These are phyloP conservation scores for Chaetomium sp. DNA, from an alignment of 2,329 filamentous ascomycete species.

Conservation along the genomic window DNA sequence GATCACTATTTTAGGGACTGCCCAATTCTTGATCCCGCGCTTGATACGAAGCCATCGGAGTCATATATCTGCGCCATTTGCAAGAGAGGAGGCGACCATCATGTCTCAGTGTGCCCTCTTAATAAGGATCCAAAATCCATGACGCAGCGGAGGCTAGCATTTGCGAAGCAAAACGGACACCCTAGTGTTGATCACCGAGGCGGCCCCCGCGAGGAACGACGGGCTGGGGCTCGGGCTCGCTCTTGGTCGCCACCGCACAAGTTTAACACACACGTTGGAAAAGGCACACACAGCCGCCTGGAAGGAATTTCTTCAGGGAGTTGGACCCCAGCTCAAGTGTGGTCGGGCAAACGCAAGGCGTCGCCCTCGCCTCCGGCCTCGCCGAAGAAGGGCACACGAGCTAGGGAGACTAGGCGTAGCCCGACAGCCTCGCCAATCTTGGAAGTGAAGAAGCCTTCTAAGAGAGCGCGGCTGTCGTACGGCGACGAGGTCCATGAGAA, in stretches of 20 bases:
- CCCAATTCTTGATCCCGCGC: slow-evolving; percentile 46
- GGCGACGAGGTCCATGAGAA: slow-evolving; percentile 12
- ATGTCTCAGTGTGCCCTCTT: slow-evolving; percentile 42
- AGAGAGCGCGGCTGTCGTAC: slow-evolving; percentile 27
- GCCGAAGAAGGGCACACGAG: neutral
- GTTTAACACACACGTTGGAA: neutral
- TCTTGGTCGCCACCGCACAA: neutral
- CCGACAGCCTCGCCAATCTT: no score
- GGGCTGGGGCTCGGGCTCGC: neutral
- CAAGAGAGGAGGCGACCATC: slow-evolving; percentile 40
- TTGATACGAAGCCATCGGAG: slow-evolving; percentile 39
- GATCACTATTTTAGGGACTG: slow-evolving; percentile 44
- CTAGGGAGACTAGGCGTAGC: no score
- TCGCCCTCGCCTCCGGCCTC: slow-evolving; percentile 9
- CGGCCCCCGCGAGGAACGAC: neutral
- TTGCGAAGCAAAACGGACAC: slow-evolving; percentile 5
- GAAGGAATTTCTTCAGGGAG: neutral
- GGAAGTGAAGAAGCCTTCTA: no score
- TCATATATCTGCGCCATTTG: slow-evolving; percentile 44
- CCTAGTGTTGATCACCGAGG: neutral
- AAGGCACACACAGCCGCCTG: neutral
- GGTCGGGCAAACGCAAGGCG: slow-evolving; percentile 2
- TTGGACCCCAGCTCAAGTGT: neutral
- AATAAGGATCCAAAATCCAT: slow-evolving; percentile 41
- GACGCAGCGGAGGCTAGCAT: slow-evolving; percentile 37